These are phyloP conservation scores for Xerocomellus amylosporus DNA, from an alignment of 768 basidiomycete genomes.

Conservation along the genomic window DNA sequence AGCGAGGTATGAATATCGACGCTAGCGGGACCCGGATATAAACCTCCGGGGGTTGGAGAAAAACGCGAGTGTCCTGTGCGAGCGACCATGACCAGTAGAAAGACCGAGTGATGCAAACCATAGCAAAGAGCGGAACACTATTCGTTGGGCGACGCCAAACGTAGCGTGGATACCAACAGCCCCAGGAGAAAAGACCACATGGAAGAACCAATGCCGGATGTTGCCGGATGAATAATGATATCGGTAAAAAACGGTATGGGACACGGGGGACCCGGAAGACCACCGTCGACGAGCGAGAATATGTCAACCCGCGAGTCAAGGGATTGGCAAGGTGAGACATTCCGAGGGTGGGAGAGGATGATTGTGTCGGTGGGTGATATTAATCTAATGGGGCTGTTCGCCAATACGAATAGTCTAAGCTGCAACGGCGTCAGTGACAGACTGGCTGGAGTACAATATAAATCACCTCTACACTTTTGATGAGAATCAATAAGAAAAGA, in stretches of 20 bases:
- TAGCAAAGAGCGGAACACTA: conserved; percentile 30
- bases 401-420: conserved; percentile 40
- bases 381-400: conserved; percentile 36
- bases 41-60: conserved; percentile 15
- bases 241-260: conserved; percentile 30
- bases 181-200: conserved; percentile 31
- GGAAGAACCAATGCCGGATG: conserved; percentile 26
- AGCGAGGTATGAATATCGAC: conserved; percentile 49
- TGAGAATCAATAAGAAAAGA: conserved; percentile 20
- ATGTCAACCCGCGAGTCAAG: conserved; percentile 1
- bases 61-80: conserved; percentile 37
- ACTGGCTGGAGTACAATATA: background rate
- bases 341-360: conserved; percentile 26
- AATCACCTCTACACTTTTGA: conserved; percentile 42
- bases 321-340: conserved; percentile 23
- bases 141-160: conserved; percentile 24
- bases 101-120: conserved; percentile 30
- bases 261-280: conserved; percentile 23
- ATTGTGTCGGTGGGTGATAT: conserved; percentile 35
- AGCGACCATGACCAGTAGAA: conserved; percentile 35
- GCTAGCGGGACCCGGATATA: conserved; percentile 33
- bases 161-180: conserved; percentile 32
- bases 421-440: conserved; percentile 8
- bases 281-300: conserved; percentile 8
- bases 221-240: conserved; percentile 47